A percentile compares a stretch with the other conserved stretches of the same genome.
phyloP scores from a whole-genome alignment of 345 rosid genomes.

The Euphorbia lathyris region DNA sequence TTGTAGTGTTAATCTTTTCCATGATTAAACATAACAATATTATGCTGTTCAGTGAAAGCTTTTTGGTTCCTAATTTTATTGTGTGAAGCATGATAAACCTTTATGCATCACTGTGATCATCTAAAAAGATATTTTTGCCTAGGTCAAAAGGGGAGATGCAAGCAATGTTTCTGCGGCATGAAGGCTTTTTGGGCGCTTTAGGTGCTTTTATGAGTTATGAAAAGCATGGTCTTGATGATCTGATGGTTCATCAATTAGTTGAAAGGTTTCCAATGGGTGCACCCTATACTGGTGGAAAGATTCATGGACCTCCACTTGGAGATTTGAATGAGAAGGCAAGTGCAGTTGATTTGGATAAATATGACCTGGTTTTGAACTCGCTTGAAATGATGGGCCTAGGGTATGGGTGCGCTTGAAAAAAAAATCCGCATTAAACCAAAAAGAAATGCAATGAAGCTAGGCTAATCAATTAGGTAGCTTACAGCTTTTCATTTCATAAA shows the following conservation, averaged over 20 bases:
- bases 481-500: not conserved
- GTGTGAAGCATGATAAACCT: not conserved
- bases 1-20: not conserved
- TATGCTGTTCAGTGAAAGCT: not conserved
- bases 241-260: constrained; percentile 97
- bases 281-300: constrained; percentile 92
- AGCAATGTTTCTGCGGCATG: constrained; percentile 98
- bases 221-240: constrained; percentile 96
- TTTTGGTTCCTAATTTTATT: constrained; percentile 11
- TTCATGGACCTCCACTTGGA: constrained; percentile 96
- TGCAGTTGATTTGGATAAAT: constrained; percentile 12
- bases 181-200: constrained; percentile 94
- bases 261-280: constrained; percentile 99
- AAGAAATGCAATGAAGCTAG: not conserved
- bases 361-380: constrained; percentile 10
- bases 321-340: constrained; percentile 97
- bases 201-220: constrained; percentile 99
- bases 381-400: constrained; percentile 9
- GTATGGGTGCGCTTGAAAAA: not conserved
- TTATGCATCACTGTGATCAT: constrained; percentile 5
- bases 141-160: constrained; percentile 95
- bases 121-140: constrained; percentile 17
- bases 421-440: not conserved
- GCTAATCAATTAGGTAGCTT: not conserved
- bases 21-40: constrained; percentile 6